These are phyloP conservation scores for Saprolegnia parasitica DNA, from an alignment of 352 stramenopile genomes.

Conservation along the genomic window DNA sequence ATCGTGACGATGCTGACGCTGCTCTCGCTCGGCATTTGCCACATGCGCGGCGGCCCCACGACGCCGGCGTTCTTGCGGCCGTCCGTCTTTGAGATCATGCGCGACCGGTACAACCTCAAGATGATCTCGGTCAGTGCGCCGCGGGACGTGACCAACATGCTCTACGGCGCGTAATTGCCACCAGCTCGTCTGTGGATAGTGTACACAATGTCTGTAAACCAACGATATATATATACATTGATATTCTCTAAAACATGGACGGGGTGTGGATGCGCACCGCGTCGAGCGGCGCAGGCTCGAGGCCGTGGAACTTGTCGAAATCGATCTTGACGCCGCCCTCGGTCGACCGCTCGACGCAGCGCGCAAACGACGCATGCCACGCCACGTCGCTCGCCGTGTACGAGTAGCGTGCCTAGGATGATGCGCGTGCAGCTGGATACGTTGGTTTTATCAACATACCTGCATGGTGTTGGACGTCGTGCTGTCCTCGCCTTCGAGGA, in stretches of 20 bases:
- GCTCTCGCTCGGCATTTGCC: slow-evolving; percentile 59
- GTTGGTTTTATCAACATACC: slow-evolving; percentile 14
- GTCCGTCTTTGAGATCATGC: slow-evolving; percentile 48
- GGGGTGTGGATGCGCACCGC: not conserved
- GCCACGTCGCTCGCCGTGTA: slow-evolving; percentile 78
- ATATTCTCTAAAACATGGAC: slow-evolving; percentile 15
- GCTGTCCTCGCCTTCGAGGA: slow-evolving; percentile 80
- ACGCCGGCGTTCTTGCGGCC: slow-evolving; percentile 58
- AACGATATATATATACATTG: not conserved
- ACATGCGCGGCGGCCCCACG: slow-evolving; percentile 60
- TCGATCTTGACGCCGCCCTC: slow-evolving; percentile 57
- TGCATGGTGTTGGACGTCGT: slow-evolving; percentile 87
- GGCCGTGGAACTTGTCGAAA: slow-evolving; percentile 78
- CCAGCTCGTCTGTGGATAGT: too few species aligned
- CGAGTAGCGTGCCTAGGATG: slow-evolving; percentile 38
- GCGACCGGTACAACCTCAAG: slow-evolving; percentile 60
- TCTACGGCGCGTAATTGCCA: slow-evolving; percentile 30
- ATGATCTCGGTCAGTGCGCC: slow-evolving; percentile 39
- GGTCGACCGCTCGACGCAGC: slow-evolving; percentile 56
- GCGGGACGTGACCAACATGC: slow-evolving; percentile 50
- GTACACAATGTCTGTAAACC: too few species aligned
- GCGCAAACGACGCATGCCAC: slow-evolving; percentile 75
- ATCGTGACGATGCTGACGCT: slow-evolving; percentile 62
- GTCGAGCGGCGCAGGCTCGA: slow-evolving; percentile 49
- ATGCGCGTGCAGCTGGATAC: not conserved